These are phyloP conservation scores for Clonostachys rhizophaga DNA, from an alignment of 2,329 filamentous ascomycete genomes.

Conservation along the genomic window DNA sequence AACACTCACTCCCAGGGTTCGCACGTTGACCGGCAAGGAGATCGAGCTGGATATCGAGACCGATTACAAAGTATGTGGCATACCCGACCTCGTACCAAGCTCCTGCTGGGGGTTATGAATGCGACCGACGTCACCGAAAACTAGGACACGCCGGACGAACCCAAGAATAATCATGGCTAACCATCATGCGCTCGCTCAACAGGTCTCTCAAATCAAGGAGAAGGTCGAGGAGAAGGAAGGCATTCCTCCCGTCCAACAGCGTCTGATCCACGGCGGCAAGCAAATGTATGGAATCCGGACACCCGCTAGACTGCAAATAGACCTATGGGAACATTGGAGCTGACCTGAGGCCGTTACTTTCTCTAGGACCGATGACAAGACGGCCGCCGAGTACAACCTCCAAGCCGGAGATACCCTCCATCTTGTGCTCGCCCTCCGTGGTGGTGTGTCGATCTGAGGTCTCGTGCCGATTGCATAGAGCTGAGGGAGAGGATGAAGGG, in stretches of 20 bases:
- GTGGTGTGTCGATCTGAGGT: constrained; percentile 41
- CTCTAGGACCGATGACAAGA: constrained; percentile 87
- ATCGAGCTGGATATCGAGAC: constrained; percentile 97
- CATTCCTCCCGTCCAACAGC: constrained; percentile 94
- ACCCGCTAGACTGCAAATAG: background rate
- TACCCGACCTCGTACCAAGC: background rate
- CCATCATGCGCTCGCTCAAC: background rate
- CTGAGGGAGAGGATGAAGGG: background rate
- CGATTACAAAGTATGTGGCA: constrained; percentile 72
- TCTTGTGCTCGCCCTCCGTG: constrained; percentile 89
- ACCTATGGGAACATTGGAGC: background rate
- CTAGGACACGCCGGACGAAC: too few species aligned
- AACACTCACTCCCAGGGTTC: constrained; percentile 60
- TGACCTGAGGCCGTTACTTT: constrained; percentile 1
- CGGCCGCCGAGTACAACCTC: constrained; percentile 83
- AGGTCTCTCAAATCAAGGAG: constrained; percentile 97
- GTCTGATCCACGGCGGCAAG: constrained; percentile 94
- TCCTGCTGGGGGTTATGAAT: too few species aligned
- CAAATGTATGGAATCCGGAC: constrained; percentile 69
- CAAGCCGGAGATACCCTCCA: constrained; percentile 92
- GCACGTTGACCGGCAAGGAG: constrained; percentile 96
- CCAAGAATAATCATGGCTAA: too few species aligned
- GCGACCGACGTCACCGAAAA: too few species aligned
- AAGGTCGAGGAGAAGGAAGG: constrained; percentile 99
- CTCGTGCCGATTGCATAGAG: constrained; percentile 8